These are phyloP conservation scores for Recurvomyces mirabilis DNA, from an alignment of 495 filamentous ascomycete species.

Conservation along the genomic window DNA sequence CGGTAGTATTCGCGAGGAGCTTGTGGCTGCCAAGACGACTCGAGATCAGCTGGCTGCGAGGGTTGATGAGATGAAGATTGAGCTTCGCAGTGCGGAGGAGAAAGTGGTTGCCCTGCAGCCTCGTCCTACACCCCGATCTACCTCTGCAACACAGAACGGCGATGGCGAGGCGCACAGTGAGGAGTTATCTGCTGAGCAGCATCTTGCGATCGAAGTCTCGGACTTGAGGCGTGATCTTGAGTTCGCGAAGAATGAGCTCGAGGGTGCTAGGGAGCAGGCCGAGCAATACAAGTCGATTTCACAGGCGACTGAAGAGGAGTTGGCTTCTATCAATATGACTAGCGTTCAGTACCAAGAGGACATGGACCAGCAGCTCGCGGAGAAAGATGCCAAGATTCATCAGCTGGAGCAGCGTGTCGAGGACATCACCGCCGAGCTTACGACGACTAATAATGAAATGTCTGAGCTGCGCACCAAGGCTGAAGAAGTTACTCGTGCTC, in stretches of 20 bases:
- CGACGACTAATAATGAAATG: slow-evolving; percentile 66
- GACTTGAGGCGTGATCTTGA: slow-evolving; percentile 77
- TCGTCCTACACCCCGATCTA: slow-evolving; percentile 47
- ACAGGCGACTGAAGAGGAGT: slow-evolving; percentile 75
- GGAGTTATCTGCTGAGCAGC: slow-evolving; percentile 63
- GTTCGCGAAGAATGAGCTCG: slow-evolving; percentile 60
- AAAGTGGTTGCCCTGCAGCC: slow-evolving; percentile 67
- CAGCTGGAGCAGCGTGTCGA: slow-evolving; percentile 72
- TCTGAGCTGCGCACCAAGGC: slow-evolving; percentile 65
- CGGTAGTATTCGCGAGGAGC: slow-evolving; percentile 66
- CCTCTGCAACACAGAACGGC: slow-evolving; percentile 23
- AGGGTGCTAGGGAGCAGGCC: slow-evolving; percentile 63
- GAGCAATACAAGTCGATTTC: slow-evolving; percentile 87
- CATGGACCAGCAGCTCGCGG: slow-evolving; percentile 57
- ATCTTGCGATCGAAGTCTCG: slow-evolving; percentile 67
- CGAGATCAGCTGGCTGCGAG: slow-evolving; percentile 77
- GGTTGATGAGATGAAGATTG: slow-evolving; percentile 77
- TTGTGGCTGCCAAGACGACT: slow-evolving; percentile 69
- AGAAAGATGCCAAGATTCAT: slow-evolving; percentile 63
- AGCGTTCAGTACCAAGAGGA: slow-evolving; percentile 80
- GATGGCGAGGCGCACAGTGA: slow-evolving; percentile 30
- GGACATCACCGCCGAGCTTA: slow-evolving; percentile 70
- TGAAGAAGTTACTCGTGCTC: slow-evolving; percentile 55
- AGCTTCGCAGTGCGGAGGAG: slow-evolving; percentile 80
- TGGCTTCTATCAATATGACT: slow-evolving; percentile 64